Evolutionary conservation across 2,329 filamentous ascomycete genomes (phyloP).

Genomic region (Nemania abortiva): DNA sequence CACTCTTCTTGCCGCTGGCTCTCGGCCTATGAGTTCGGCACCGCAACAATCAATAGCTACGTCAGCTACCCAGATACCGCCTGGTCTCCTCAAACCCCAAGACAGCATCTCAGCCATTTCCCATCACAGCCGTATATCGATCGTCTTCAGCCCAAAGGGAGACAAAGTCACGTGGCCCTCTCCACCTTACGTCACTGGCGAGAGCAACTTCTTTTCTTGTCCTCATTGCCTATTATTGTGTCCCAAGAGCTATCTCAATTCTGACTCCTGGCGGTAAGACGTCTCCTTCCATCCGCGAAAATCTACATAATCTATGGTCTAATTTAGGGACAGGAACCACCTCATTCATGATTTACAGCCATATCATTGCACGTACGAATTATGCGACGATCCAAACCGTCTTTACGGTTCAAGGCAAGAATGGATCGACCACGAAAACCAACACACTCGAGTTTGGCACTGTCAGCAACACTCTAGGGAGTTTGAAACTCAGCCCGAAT

Average conservation of each 20-base stretch:
- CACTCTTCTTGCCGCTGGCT: too few relatives aligned
- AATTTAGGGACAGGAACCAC: too few relatives aligned
- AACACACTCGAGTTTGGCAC: slow-evolving; percentile 36
- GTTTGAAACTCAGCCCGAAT: slow-evolving; percentile 33
- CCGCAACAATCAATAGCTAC: slow-evolving; percentile 9
- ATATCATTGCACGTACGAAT: slow-evolving; percentile 41
- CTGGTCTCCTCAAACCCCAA: not conserved
- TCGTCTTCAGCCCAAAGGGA: not conserved
- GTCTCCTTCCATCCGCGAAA: too few relatives aligned
- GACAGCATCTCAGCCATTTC: slow-evolving; percentile 20
- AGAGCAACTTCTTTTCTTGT: not conserved
- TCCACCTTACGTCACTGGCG: not conserved
- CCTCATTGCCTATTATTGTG: slow-evolving; percentile 7
- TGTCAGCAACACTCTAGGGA: slow-evolving; percentile 33
- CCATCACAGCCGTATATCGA: slow-evolving; percentile 4
- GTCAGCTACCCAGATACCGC: slow-evolving; percentile 8
- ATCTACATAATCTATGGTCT: too few relatives aligned
- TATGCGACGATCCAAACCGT: slow-evolving; percentile 35
- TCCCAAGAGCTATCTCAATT: slow-evolving; percentile 29
- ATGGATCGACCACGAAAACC: slow-evolving; percentile 41
- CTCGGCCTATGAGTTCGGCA: not conserved
- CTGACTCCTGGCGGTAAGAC: too few relatives aligned
- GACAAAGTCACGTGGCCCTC: slow-evolving; percentile 8
- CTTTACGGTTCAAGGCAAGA: slow-evolving; percentile 36
- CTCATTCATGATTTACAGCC: slow-evolving; percentile 40